These are phyloP conservation scores for Carex littledalei DNA, from an alignment of 176 grass and related monocot genomes.

Conservation along the genomic window DNA sequence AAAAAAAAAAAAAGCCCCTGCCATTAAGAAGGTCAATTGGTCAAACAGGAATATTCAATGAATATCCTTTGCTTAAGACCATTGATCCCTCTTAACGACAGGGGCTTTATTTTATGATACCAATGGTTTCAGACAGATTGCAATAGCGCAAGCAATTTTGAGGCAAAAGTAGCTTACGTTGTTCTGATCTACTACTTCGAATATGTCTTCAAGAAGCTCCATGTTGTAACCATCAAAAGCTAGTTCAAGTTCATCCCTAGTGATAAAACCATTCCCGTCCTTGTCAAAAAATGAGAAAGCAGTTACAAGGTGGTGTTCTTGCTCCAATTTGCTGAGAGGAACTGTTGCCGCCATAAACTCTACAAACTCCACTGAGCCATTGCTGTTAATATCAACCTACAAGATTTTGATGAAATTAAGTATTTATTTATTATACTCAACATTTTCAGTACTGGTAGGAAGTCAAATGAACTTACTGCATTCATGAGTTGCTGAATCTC, in stretches of 20 bases:
- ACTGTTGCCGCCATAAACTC: constrained; percentile 96
- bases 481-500: constrained; percentile 63
- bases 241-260: constrained; percentile 77
- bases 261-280: constrained; percentile 92
- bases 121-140: not conserved
- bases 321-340: constrained; percentile 87
- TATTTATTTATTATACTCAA: not conserved
- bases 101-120: constrained; percentile 12
- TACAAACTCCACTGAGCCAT: constrained; percentile 68
- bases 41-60: constrained; percentile 15
- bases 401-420: constrained; percentile 1
- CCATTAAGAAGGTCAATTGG: constrained; percentile 20
- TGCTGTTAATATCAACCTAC: constrained; percentile 74
- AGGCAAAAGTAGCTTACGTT: constrained; percentile 55
- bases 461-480: constrained; percentile 48
- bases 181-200: constrained; percentile 79
- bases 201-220: constrained; percentile 71
- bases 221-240: constrained; percentile 75
- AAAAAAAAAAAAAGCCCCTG: constrained; percentile 31
- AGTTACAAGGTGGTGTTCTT: constrained; percentile 83
- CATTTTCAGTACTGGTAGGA: not conserved
- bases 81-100: constrained; percentile 24
- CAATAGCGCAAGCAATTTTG: not conserved
- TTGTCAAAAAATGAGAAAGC: constrained; percentile 97
- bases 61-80: constrained; percentile 7